Evolutionary conservation across 345 rosid species (phyloP), one percentile per base, ranked within the genome.

Genomic region (Tarenaya hassleriana): DNA sequence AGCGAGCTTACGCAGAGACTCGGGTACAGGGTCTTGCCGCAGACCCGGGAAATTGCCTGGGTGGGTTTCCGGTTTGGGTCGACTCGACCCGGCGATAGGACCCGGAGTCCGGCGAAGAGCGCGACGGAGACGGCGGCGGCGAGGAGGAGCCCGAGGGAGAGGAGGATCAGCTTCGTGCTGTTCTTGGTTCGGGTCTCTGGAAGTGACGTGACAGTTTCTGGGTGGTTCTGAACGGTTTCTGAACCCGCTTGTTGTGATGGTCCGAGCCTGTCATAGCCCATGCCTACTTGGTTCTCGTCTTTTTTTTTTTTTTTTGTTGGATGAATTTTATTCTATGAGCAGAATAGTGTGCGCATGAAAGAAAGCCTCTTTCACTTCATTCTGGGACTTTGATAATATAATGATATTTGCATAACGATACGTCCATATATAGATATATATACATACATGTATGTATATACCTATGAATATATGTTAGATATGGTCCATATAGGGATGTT

Each of bases 1-100:
- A 92, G 82, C 12, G 97, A 76, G 70, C 72, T 67, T 47, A 78
- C 70, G 48, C 99, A 92, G 44, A 92, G 88, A 27, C 19, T 24
- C 18, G 79, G 83, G 73, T 67, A 83, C 18, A 63, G 81, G 10
- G 97, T 69, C 52, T 56, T 82, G 52, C 82, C 68, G 62, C 99
- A 92, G 1, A 83, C 39, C 52, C 66, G 64, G 32, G 94, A 83
- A 1, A 92, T 86, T 7, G 89, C 87, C 47, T 60, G 69, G 8
- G 81, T 82, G 2, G 96, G 86, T 60, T 70, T 77, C 4, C 65
- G 74, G 47, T 38, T 53, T 21, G 64, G 59, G 49, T 16, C 66
- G 7, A 1, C 13, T 4, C 7, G 69, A 53, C 35, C 56, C 50
- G 58, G 55, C 4, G 72, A 62, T 7, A 8, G 24, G 8, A 50